These are phyloP conservation scores for Cercospora berteroae DNA, from an alignment of 2,329 filamentous ascomycete species.

Conservation along the genomic window DNA sequence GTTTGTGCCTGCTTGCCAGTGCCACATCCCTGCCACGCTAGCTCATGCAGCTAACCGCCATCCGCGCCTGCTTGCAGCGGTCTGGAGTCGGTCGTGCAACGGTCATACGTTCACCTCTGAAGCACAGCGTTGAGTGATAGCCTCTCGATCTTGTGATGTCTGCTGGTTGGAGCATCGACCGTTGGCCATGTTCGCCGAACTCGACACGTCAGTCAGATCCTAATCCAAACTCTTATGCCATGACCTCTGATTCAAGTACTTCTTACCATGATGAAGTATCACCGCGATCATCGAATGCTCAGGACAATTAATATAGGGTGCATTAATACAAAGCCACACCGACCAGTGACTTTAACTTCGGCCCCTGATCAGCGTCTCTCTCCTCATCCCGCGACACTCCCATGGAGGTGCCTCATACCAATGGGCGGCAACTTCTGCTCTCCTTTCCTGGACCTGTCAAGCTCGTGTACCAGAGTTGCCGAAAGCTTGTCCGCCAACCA, in stretches of 20 bases:
- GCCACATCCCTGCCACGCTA: background rate
- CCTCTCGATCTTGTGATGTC: background rate
- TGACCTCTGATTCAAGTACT: background rate
- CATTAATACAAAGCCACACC: background rate
- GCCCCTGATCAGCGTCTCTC: background rate
- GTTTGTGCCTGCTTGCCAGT: conserved; percentile 4
- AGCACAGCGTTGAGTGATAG: background rate
- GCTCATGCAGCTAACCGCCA: background rate
- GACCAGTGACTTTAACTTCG: background rate
- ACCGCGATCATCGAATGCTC: background rate
- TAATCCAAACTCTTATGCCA: background rate
- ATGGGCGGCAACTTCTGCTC: conserved; percentile 33
- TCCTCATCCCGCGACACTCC: background rate
- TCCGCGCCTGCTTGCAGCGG: background rate
- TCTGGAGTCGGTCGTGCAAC: background rate
- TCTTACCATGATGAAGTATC: background rate
- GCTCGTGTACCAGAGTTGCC: conserved; percentile 54
- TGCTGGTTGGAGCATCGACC: background rate
- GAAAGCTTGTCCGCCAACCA: conserved; percentile 69
- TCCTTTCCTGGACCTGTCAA: conserved; percentile 38
- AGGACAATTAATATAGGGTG: background rate
- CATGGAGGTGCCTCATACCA: conserved; percentile 28
- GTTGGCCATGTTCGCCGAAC: background rate
- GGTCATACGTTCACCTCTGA: background rate
- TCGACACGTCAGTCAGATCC: background rate